Conservation (phyloP, 2,329 filamentous ascomycete genomes). For the Nemania sp. region DNA sequence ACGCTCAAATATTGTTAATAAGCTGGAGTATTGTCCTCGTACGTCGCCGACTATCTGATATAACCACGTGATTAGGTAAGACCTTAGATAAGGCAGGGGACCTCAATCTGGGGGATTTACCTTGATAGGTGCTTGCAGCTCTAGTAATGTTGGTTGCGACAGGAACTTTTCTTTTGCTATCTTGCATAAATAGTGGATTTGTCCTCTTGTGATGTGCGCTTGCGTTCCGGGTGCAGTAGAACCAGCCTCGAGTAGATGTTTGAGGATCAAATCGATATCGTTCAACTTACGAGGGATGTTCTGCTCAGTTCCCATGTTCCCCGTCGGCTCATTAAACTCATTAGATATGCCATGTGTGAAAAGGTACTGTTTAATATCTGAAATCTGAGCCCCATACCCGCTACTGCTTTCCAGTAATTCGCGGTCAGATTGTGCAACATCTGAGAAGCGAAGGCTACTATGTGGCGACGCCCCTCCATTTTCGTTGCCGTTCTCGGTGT, state of each 20-base stretch:
- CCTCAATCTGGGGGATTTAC: not conserved
- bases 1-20: not conserved
- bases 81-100: not conserved
- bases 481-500: not conserved
- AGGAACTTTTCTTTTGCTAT: not conserved
- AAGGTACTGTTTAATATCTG: too few species aligned
- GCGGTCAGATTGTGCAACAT: not conserved
- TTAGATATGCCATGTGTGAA: too few species aligned
- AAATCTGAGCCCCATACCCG: too few species aligned
- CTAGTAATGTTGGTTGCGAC: not conserved
- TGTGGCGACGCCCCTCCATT: not conserved
- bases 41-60: not conserved
- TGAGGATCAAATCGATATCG: not conserved
- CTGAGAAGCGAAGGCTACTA: not conserved
- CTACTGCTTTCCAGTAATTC: not conserved
- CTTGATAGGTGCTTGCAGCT: not conserved
- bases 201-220: not conserved
- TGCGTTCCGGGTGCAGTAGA: not conserved
- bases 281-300: too few species aligned
- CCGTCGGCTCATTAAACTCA: too few species aligned
- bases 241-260: not conserved
- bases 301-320: too few species aligned
- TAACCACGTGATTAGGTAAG: not conserved
- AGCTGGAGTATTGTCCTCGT: not conserved
- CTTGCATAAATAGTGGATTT: not conserved